Conservation (phyloP, 805 yeast genomes). For the Saccharomycopsis lassenensis region DNA sequence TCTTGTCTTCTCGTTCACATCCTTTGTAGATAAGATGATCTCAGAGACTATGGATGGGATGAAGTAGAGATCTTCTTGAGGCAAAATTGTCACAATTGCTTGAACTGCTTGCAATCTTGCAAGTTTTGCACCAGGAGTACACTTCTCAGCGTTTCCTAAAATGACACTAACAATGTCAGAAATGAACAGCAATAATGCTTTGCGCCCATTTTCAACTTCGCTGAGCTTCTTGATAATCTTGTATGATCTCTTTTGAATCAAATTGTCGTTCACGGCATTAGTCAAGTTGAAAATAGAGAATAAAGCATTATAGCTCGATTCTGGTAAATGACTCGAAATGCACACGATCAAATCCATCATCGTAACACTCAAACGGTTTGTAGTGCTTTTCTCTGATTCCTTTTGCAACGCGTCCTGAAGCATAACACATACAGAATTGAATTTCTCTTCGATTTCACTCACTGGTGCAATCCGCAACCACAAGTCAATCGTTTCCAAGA, state of each 20-base stretch:
- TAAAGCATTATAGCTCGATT: slow-evolving; percentile 56
- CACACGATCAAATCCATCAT: slow-evolving; percentile 87
- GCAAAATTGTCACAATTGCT: slow-evolving; percentile 49
- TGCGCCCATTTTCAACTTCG: slow-evolving; percentile 56
- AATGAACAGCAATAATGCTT: slow-evolving; percentile 41
- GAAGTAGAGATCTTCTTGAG: slow-evolving; percentile 55
- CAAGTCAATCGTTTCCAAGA: slow-evolving; percentile 77
- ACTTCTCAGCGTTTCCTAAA: slow-evolving; percentile 42
- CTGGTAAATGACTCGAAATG: slow-evolving; percentile 77
- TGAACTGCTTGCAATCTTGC: slow-evolving; percentile 63
- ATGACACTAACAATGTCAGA: slow-evolving; percentile 50
- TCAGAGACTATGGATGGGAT: slow-evolving; percentile 80
- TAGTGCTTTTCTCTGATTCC: slow-evolving; percentile 22
- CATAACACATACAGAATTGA: slow-evolving; percentile 75
- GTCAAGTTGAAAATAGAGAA: slow-evolving; percentile 70
- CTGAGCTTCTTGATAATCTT: slow-evolving; percentile 61
- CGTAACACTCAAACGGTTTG: slow-evolving; percentile 57
- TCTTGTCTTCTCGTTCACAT: slow-evolving; percentile 85
- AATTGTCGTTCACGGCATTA: slow-evolving; percentile 45
- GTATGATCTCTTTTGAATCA: slow-evolving; percentile 83
- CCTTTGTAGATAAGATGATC: slow-evolving; percentile 82
- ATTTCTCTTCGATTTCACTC: slow-evolving; percentile 61
- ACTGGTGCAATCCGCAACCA: slow-evolving; percentile 60
- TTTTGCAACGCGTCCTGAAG: slow-evolving; percentile 66
- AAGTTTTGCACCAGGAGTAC: slow-evolving; percentile 68